phyloP scores from a whole-genome alignment of 192 early-diverging fungal species.

The Coemansia sp. region DNA sequence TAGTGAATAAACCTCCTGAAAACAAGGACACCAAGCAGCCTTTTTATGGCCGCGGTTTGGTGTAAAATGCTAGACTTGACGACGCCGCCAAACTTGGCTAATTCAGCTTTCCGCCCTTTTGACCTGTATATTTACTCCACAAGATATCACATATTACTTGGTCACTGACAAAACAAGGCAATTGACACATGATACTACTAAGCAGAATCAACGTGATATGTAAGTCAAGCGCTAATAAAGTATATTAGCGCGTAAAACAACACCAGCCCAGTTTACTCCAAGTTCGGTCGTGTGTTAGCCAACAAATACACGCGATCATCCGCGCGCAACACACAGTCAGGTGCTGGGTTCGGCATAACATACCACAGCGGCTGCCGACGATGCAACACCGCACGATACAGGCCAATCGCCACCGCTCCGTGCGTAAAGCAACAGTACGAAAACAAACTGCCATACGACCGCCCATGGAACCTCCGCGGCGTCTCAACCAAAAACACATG shows the following conservation, averaged over 20 bases:
- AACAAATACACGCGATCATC: conserved; percentile 62
- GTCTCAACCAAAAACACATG: conserved; percentile 53
- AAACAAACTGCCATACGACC: conserved; percentile 54
- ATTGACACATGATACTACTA: no score
- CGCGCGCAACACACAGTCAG: conserved; percentile 50
- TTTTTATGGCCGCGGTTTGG: no score
- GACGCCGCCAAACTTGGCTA: no score
- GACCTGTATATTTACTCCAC: no score
- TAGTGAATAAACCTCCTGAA: no score
- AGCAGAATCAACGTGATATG: no score
- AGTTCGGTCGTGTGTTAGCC: conserved; percentile 15
- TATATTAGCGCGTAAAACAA: neutral
- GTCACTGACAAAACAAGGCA: no score
- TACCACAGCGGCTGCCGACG: conserved; percentile 56
- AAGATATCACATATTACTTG: no score
- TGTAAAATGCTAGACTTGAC: no score
- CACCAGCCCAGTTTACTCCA: conserved; percentile 20
- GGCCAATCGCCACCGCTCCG: conserved; percentile 56
- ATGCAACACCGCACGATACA: conserved; percentile 61
- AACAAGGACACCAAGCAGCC: no score
- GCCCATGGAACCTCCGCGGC: conserved; percentile 45
- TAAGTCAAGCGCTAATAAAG: no score
- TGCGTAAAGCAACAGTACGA: conserved; percentile 53
- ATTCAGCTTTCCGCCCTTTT: no score
- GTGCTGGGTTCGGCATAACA: conserved; percentile 60